Evolutionary conservation across 768 basidiomycete genomes (phyloP), one percentile per base, ranked within the genome.

Genomic region (Auriscalpium vulgare): DNA sequence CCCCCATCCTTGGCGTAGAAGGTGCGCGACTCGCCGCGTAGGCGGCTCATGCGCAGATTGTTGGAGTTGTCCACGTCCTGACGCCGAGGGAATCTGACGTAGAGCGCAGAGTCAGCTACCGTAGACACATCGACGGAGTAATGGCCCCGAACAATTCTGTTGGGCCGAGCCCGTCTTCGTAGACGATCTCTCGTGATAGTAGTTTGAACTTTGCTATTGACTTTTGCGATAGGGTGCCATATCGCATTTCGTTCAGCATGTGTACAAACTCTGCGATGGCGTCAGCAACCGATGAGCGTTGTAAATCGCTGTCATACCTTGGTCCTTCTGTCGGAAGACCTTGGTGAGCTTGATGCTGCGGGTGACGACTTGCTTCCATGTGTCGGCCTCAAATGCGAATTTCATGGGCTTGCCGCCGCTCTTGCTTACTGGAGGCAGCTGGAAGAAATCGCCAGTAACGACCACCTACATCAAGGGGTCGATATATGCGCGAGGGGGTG

Each of bases 191-290:
- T 37, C 94, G 76, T 2, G 81, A 77, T n/a, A 98, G 74, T 0
- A 71, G 72, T 61, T 69, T 80, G 75, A 98, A 97, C 54, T 78
- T 83, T 36, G 65, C 55, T 57, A 93, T 84, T 0, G 93, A 94
- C 19, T 74, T 71, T 3, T 65, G 58, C 1, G 84, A 78, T 36
- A 98, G 71, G 16, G 62, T 72, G 3, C 97, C 97, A 63, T 92
- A 95, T 14, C 97, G 84, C 97, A 98, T 98, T 69, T 98, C 94
- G 67, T 97, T 99, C 51, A 98, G 75, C 93, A 98, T 98, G 68
- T 91, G 79, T 51, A 99, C 82, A 66, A 99, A 97, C 52, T 84
- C 93, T 93, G 67, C 29, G 37, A 54, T 13, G 37, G 19, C 58
- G 43, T 23, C 34, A 43, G 58, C n/a, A 56, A 48, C 51, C 16